These are phyloP conservation scores for Petasospora rhodanensis DNA, from an alignment of 1,139 yeast species.

Conservation along the genomic window DNA sequence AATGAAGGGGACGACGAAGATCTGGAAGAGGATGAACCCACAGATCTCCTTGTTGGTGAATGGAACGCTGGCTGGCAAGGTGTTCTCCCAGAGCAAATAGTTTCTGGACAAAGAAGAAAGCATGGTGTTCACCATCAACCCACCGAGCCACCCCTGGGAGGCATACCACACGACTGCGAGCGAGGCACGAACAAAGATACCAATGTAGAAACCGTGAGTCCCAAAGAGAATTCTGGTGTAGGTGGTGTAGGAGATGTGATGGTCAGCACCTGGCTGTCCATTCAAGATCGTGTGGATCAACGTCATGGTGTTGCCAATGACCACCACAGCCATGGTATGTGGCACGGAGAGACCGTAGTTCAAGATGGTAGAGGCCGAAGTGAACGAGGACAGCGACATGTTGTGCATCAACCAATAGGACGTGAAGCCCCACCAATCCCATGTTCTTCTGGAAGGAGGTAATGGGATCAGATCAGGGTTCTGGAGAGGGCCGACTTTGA, in stretches of 20 bases:
- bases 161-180: slow-evolving; percentile 33
- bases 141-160: slow-evolving; percentile 32
- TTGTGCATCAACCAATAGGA: slow-evolving; percentile 36
- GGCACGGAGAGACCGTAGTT: slow-evolving; percentile 37
- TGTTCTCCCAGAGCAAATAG: slow-evolving; percentile 23
- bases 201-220: slow-evolving; percentile 30
- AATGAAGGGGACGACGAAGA: slow-evolving; percentile 34
- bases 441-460: slow-evolving; percentile 30
- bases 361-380: slow-evolving; percentile 38
- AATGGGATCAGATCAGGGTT: slow-evolving; percentile 33
- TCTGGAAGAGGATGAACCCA: slow-evolving; percentile 40
- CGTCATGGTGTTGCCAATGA: slow-evolving; percentile 39
- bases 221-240: slow-evolving; percentile 28
- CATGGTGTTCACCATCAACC: slow-evolving; percentile 26
- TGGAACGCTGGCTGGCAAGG: slow-evolving; percentile 20
- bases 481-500: slow-evolving; percentile 3
- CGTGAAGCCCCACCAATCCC: slow-evolving; percentile 38
- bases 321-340: slow-evolving; percentile 36
- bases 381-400: slow-evolving; percentile 32
- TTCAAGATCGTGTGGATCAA: slow-evolving; percentile 36
- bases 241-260: slow-evolving; percentile 28
- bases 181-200: slow-evolving; percentile 30
- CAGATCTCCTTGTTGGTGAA: slow-evolving; percentile 26
- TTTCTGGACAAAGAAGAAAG: slow-evolving; percentile 16
- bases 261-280: slow-evolving; percentile 37